Evolutionary conservation across 2,329 filamentous ascomycete genomes (phyloP).

Genomic region (Cercospora beticola): DNA sequence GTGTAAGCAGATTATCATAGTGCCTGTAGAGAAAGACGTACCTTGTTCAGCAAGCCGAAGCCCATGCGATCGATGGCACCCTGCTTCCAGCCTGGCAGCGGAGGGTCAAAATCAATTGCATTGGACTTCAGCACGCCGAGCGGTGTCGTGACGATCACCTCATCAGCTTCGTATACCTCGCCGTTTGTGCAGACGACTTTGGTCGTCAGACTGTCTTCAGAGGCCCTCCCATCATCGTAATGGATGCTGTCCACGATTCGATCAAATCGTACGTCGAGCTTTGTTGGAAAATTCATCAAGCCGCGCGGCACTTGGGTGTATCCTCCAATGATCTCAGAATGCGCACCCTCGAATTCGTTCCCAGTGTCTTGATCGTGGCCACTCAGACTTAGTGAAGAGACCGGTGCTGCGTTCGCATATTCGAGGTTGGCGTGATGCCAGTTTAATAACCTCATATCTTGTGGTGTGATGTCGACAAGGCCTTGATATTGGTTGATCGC

Average conservation of each 20-base stretch:
- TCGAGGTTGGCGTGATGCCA: conserved; percentile 99
- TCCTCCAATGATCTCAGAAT: conserved; percentile 89
- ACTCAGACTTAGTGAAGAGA: conserved; percentile 80
- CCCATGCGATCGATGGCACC: conserved; percentile 80
- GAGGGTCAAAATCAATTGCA: conserved; percentile 79
- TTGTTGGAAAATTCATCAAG: conserved; percentile 71
- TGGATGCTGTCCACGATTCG: conserved; percentile 73
- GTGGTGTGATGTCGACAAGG: conserved; percentile 77
- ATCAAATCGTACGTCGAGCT: conserved; percentile 73
- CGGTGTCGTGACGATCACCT: conserved; percentile 85
- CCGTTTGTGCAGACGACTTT: conserved; percentile 76
- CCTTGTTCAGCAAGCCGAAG: conserved; percentile 93
- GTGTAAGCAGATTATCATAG: conserved; percentile 11
- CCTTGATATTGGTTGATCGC: conserved; percentile 84
- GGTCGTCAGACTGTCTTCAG: conserved; percentile 49
- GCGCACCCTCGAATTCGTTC: conserved; percentile 94
- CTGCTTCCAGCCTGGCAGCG: conserved; percentile 82
- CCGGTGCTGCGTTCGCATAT: conserved; percentile 91
- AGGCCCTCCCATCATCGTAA: conserved; percentile 42
- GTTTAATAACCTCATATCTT: conserved; percentile 87
- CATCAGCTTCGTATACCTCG: conserved; percentile 75
- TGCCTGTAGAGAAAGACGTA: conserved; percentile 25
- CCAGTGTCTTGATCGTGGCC: conserved; percentile 97
- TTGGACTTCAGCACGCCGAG: conserved; percentile 88
- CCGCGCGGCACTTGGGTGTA: conserved; percentile 93